Evolutionary conservation across 1,139 yeast species (phyloP).

Genomic region (Yamadazyma songkhlaensis): DNA sequence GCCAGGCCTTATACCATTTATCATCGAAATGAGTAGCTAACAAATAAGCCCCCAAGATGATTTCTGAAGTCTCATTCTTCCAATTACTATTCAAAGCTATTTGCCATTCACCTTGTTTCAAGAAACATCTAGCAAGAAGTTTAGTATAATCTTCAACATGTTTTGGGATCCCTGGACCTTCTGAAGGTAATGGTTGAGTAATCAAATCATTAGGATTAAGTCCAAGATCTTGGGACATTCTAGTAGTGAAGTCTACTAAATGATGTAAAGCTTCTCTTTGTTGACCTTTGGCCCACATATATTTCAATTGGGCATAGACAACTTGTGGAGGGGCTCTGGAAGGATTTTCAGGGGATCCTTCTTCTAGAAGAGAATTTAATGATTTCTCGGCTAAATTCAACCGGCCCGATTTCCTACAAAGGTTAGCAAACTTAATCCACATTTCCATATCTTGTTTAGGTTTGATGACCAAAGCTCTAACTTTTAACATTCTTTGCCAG

Average conservation of each 20-base stretch:
- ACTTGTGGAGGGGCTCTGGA: conserved; percentile 93
- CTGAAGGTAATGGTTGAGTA: conserved; percentile 81
- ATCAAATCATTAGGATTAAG: conserved; percentile 77
- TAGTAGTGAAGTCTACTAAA: conserved; percentile 83
- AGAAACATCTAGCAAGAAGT: conserved; percentile 86
- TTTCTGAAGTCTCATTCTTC: conserved; percentile 77
- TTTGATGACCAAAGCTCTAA: conserved; percentile 86
- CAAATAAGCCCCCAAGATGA: conserved; percentile 84
- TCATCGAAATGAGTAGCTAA: conserved; percentile 93
- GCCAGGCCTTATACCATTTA: conserved; percentile 99
- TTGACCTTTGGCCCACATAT: conserved; percentile 95
- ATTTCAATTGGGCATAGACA: conserved; percentile 93
- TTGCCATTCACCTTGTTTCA: conserved; percentile 99
- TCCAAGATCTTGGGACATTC: conserved; percentile 86
- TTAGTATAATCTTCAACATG: conserved; percentile 84
- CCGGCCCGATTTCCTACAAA: conserved; percentile 92
- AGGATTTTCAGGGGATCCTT: conserved; percentile 56
- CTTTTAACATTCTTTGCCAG: conserved; percentile 96
- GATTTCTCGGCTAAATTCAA: conserved; percentile 92
- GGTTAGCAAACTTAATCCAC: conserved; percentile 97
- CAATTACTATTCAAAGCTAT: conserved; percentile 75
- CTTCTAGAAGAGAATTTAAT: conserved; percentile 69
- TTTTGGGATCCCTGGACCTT: conserved; percentile 69
- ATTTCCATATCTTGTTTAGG: conserved; percentile 97
- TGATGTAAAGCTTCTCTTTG: conserved; percentile 84